Evolutionary conservation across 768 basidiomycete genomes (phyloP), one percentile per base, ranked within the genome.

Genomic region (Astraeus odoratus): DNA sequence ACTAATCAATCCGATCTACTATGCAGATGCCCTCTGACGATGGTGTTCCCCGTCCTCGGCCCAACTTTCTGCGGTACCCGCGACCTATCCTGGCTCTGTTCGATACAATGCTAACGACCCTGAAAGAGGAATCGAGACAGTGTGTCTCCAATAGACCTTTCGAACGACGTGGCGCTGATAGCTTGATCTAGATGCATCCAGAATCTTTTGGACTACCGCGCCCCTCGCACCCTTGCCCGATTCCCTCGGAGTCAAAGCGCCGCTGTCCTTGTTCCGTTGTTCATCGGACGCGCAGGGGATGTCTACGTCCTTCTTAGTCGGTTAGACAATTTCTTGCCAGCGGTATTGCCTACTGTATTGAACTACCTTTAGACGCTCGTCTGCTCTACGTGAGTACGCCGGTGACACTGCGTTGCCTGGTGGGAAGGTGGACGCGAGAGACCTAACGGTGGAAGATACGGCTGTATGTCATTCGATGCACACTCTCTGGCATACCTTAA

Each of bases 331-430:
- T 9, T 15, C 20, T 29, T 10, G 4, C 13, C 41, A 24, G 15
- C 20, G 37, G 37, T 15, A 12, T 23, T 6, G n/a, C n/a, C 10
- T 20, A 13, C 43, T 15, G n/a, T 13, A 16, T 15, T 36, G 20
- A 13, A n/a, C 26, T 35, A 30, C 29, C 10, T 29, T 19, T 35
- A 94, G 91, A 49, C 81, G 91, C 2, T 80, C 90, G 1, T 72
- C 82, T 0, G 76, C 76, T 3, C 66, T 95, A 53, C 70, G 80
- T 29, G 74, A 82, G 8, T 95, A 86, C 54, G 86, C 91, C 1
- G 88, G 88, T 0, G 92, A 94, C 59, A 95, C 92, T 0, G 85
- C 88, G 1, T 65, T 95, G 4, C 92, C 91, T 0, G 91, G 92
- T 5, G 91, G 92, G 0, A 89, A 82, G 58, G 73, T 82, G 6